Evolutionary conservation across 2,329 filamentous ascomycete genomes (phyloP).

Genomic region (Colletotrichum liriopes): DNA sequence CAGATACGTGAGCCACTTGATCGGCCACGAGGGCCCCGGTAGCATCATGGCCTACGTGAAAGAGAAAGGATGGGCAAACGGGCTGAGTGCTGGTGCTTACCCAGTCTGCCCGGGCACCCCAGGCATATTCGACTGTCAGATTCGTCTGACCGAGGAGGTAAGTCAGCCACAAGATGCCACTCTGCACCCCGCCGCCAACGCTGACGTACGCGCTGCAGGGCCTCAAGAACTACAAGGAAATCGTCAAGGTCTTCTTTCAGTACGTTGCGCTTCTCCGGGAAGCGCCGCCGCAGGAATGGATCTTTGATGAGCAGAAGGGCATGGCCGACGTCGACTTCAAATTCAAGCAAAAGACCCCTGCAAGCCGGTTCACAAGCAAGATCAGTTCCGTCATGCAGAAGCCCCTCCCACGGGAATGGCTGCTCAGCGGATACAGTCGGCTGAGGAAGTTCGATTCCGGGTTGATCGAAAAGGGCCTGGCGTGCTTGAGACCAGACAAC

Average conservation of each 20-base stretch:
- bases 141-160: conserved; percentile 87
- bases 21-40: conserved; percentile 93
- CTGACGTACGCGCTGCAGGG: conserved; percentile 59
- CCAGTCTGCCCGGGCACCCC: conserved; percentile 83
- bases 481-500: conserved; percentile 87
- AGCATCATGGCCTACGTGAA: conserved; percentile 94
- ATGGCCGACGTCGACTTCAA: conserved; percentile 95
- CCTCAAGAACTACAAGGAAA: conserved; percentile 84
- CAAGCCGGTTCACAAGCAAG: conserved; percentile 89
- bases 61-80: conserved; percentile 90
- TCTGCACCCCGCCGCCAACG: background rate
- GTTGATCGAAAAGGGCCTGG: conserved; percentile 82
- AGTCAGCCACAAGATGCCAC: conserved; percentile 40
- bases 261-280: conserved; percentile 92
- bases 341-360: conserved; percentile 93
- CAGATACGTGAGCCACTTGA: conserved; percentile 88
- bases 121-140: conserved; percentile 83
- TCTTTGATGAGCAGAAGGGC: conserved; percentile 91
- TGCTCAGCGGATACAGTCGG: conserved; percentile 85
- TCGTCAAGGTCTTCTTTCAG: conserved; percentile 88
- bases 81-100: conserved; percentile 83
- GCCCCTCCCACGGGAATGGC: conserved; percentile 86
- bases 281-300: conserved; percentile 88
- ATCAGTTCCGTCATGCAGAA: conserved; percentile 93
- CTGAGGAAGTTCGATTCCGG: conserved; percentile 85